phyloP scores from a whole-genome alignment of 2,329 filamentous ascomycete species.

The Aspergillus sp. region DNA sequence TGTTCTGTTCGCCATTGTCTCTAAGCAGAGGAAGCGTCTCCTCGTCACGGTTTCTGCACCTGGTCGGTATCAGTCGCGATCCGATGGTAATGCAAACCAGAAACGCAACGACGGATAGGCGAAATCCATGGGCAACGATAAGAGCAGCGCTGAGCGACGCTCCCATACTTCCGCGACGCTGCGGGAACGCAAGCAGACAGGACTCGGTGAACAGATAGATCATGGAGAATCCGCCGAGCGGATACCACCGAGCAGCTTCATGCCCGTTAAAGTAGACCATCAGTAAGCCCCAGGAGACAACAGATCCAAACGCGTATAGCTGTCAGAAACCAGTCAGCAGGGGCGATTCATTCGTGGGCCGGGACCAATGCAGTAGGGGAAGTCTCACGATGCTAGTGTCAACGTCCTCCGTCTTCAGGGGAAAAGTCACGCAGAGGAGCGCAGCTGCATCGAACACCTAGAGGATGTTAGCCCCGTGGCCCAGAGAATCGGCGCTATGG shows the following conservation, averaged over 20 bases:
- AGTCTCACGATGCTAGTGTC: slow-evolving; percentile 4
- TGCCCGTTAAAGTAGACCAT: slow-evolving; percentile 46
- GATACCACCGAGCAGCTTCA: slow-evolving; percentile 49
- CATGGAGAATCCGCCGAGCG: slow-evolving; percentile 54
- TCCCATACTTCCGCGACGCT: slow-evolving; percentile 16
- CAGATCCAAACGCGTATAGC: slow-evolving; percentile 52
- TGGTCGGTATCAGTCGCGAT: slow-evolving; percentile 3
- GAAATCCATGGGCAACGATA: slow-evolving; percentile 7
- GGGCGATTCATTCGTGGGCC: neutral
- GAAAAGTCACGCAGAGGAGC: slow-evolving; percentile 6
- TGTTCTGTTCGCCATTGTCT: slow-evolving; percentile 3
- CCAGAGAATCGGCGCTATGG: neutral
- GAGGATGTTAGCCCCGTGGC: neutral
- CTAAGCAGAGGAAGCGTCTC: slow-evolving; percentile 13
- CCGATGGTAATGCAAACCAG: slow-evolving; percentile 9
- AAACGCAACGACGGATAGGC: slow-evolving; percentile 9
- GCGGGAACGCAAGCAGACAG: slow-evolving; percentile 34
- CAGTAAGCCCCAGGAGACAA: slow-evolving; percentile 55
- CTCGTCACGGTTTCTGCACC: slow-evolving; percentile 8
- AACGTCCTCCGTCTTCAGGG: neutral
- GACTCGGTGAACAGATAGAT: slow-evolving; percentile 51
- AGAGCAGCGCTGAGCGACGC: slow-evolving; percentile 13
- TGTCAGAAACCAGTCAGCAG: too few relatives aligned
- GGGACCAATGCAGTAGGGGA: neutral
- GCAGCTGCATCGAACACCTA: slow-evolving; percentile 9